Percentiles rank a stretch among this genome's conserved stretches.
phyloP scores from a whole-genome alignment of 2,329 filamentous ascomycete species.

The Beauveria sp. region DNA sequence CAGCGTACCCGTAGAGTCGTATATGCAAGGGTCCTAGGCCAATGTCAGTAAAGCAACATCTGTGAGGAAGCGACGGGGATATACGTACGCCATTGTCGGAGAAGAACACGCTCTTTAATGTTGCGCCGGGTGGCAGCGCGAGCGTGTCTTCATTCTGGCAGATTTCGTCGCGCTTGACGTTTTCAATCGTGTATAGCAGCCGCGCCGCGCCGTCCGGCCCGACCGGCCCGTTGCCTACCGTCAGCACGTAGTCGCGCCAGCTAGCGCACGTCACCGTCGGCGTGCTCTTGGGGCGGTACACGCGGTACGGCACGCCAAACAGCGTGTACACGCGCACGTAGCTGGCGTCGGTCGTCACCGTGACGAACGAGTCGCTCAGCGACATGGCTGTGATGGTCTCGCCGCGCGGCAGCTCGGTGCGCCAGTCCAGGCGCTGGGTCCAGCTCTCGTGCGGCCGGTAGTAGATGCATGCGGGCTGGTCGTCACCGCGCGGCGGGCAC shows the following conservation, averaged over 20 bases:
- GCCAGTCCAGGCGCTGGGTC: constrained; percentile 87
- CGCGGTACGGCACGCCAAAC: constrained; percentile 79
- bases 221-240: constrained; percentile 85
- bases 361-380: constrained; percentile 82
- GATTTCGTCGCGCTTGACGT: constrained; percentile 88
- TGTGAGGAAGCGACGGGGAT: background rate
- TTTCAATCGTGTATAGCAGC: constrained; percentile 86
- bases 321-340: constrained; percentile 91
- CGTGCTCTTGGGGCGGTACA: constrained; percentile 85
- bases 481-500: constrained; percentile 61
- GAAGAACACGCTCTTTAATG: constrained; percentile 80
- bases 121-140: constrained; percentile 67
- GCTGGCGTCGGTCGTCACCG: constrained; percentile 76
- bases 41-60: background rate
- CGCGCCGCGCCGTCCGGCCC: constrained; percentile 69
- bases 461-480: constrained; percentile 72
- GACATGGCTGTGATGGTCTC: constrained; percentile 85
- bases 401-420: constrained; percentile 77
- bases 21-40: constrained; percentile 80
- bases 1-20: constrained; percentile 85
- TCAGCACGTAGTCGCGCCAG: constrained; percentile 94
- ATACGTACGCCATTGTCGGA: constrained; percentile 73
- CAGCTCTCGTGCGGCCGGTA: constrained; percentile 96
- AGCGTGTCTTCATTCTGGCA: constrained; percentile 91
- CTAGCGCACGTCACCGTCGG: constrained; percentile 89